phyloP scores from a whole-genome alignment of 225 moss, liverwort and hornwort genomes.

The Anthoceros angustus region DNA sequence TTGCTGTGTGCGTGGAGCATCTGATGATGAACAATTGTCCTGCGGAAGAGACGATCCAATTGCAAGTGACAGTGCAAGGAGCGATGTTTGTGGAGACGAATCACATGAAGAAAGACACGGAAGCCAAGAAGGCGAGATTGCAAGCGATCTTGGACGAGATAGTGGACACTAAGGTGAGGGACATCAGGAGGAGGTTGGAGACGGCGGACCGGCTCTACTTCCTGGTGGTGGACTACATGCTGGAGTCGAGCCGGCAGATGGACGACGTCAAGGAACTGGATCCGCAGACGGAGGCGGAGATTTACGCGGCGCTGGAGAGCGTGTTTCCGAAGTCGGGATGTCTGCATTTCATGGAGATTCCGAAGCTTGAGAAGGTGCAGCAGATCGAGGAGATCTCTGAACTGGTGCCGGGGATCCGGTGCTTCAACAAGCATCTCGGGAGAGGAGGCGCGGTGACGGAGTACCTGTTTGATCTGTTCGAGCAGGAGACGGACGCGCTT shows the following conservation, averaged over 20 bases:
- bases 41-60: slow-evolving; percentile 67
- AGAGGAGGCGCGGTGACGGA: not conserved
- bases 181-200: slow-evolving; percentile 56
- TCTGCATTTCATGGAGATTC: slow-evolving; percentile 22
- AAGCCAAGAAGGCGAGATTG: slow-evolving; percentile 9
- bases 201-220: slow-evolving; percentile 36
- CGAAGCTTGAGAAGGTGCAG: slow-evolving; percentile 9
- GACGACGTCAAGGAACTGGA: slow-evolving; percentile 25
- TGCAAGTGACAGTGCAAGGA: slow-evolving; percentile 52
- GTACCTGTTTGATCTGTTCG: slow-evolving; percentile 3
- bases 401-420: slow-evolving; percentile 54
- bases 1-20: slow-evolving; percentile 46
- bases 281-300: slow-evolving; percentile 34
- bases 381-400: slow-evolving; percentile 58
- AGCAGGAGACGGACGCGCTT: not conserved
- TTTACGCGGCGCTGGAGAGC: slow-evolving; percentile 57
- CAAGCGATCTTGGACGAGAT: slow-evolving; percentile 10
- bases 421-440: slow-evolving; percentile 61
- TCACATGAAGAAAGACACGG: slow-evolving; percentile 6
- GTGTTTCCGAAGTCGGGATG: slow-evolving; percentile 65
- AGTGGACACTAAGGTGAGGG: slow-evolving; percentile 31
- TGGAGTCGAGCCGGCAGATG: slow-evolving; percentile 23
- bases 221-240: slow-evolving; percentile 43
- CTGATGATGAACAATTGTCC: slow-evolving; percentile 56
- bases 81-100: slow-evolving; percentile 14